phyloP scores from a whole-genome alignment of 2,329 filamentous ascomycete genomes.

The Emergomyces orientalis region DNA sequence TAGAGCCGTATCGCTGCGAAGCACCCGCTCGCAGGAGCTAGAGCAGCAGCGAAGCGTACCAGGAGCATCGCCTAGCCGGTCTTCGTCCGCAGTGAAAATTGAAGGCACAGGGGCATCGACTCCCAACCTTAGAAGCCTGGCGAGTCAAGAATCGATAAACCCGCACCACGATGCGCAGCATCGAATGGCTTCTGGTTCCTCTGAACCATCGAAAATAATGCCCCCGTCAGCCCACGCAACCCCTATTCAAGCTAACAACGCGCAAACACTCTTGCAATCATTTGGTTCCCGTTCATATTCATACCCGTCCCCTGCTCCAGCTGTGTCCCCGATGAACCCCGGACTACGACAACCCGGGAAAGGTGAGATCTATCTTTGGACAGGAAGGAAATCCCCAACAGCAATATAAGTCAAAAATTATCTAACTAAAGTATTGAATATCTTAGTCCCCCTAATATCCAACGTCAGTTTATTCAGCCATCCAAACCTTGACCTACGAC shows the following conservation, averaged over 20 bases:
- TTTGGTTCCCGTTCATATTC: background rate
- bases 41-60: conserved; percentile 12
- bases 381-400: background rate
- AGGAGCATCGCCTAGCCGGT: background rate
- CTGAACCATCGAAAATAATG: conserved; percentile 6
- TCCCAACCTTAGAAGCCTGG: background rate
- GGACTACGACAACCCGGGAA: background rate
- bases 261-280: background rate
- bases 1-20: conserved; percentile 1
- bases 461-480: conserved; percentile 60
- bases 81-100: conserved; percentile 30
- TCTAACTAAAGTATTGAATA: background rate
- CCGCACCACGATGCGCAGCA: background rate
- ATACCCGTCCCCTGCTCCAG: background rate
- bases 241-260: background rate
- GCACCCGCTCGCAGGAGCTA: conserved; percentile 19
- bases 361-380: background rate
- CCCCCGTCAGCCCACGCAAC: conserved; percentile 1
- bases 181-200: background rate
- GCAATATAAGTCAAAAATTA: background rate
- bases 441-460: conserved; percentile 47
- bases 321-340: background rate
- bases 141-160: background rate
- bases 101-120: conserved; percentile 2
- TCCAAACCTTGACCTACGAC: conserved; percentile 52